These are phyloP conservation scores for Botryotinia convoluta DNA, from an alignment of 2,329 filamentous ascomycete genomes.

Conservation along the genomic window DNA sequence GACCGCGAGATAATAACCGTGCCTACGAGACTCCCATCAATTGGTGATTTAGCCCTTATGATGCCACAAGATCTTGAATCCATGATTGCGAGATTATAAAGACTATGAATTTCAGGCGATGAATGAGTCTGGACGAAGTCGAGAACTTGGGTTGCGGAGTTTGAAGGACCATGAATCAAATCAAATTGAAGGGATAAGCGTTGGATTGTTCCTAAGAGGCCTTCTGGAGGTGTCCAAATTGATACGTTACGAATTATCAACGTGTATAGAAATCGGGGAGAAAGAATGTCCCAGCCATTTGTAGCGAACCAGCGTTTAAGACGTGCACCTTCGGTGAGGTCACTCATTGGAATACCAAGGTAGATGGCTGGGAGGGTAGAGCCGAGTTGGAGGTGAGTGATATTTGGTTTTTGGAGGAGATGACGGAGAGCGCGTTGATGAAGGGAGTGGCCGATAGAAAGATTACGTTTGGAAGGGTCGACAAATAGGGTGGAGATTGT, in stretches of 20 bases:
- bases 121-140: conserved; percentile 56
- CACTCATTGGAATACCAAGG: conserved; percentile 71
- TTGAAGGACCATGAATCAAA: conserved; percentile 61
- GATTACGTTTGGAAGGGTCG: conserved; percentile 78
- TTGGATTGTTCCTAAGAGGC: conserved; percentile 57
- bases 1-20: conserved; percentile 64
- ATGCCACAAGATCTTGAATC: conserved; percentile 61
- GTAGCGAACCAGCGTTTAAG: conserved; percentile 79
- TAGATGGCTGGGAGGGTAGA: conserved; percentile 81
- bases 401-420: conserved; percentile 60
- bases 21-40: conserved; percentile 60
- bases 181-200: conserved; percentile 56
- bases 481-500: conserved; percentile 87
- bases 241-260: conserved; percentile 59
- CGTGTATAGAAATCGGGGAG: conserved; percentile 61
- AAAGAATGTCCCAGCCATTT: conserved; percentile 77
- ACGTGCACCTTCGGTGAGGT: conserved; percentile 48
- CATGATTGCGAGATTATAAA: conserved; percentile 63
- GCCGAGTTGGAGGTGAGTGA: conserved; percentile 66
- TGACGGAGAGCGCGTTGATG: conserved; percentile 81
- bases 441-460: conserved; percentile 86
- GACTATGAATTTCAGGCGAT: conserved; percentile 60
- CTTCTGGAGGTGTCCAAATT: conserved; percentile 60
- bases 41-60: conserved; percentile 61
- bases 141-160: conserved; percentile 54